phyloP scores from a whole-genome alignment of 2,329 filamentous ascomycete genomes.

The Fusarium armeniacum region DNA sequence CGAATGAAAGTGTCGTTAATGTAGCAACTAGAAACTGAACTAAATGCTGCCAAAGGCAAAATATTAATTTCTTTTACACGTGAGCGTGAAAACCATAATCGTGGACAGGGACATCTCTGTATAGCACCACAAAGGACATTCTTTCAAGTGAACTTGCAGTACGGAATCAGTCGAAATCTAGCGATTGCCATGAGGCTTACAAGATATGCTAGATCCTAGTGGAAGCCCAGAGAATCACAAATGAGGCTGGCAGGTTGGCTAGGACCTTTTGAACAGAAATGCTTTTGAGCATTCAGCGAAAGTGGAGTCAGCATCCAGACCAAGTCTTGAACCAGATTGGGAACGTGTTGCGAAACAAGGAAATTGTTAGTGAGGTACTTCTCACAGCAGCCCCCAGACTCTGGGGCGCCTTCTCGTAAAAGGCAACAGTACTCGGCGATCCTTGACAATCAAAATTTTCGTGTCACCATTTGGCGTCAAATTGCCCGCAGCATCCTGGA shows the following conservation, averaged over 20 bases:
- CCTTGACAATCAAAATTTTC: conserved; percentile 52
- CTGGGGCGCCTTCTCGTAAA: conserved; percentile 47
- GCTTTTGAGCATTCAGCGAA: conserved; percentile 17
- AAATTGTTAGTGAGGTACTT: conserved; percentile 60
- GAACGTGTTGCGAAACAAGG: conserved; percentile 22
- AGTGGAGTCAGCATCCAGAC: conserved; percentile 30
- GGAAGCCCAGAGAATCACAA: conserved; percentile 40
- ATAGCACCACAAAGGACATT: conserved; percentile 2
- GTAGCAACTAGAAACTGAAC: background rate
- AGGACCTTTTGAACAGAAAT: conserved; percentile 29
- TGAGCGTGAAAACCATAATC: conserved; percentile 2
- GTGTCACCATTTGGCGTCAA: conserved; percentile 47
- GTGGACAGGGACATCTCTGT: conserved; percentile 18
- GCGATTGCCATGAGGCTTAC: conserved; percentile 25
- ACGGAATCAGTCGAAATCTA: conserved; percentile 25
- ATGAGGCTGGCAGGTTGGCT: conserved; percentile 45
- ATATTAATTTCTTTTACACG: background rate
- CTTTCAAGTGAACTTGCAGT: conserved; percentile 24
- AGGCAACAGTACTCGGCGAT: conserved; percentile 52
- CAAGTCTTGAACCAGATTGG: conserved; percentile 8
- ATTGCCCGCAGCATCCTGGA: conserved; percentile 34
- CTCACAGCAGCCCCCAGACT: conserved; percentile 32
- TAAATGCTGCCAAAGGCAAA: background rate
- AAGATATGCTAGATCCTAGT: conserved; percentile 35
- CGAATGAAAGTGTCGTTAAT: background rate